Evolutionary conservation across 768 basidiomycete genomes (phyloP), one percentile per base, ranked within the genome.

Genomic region (Naganishia friedmannii): DNA sequence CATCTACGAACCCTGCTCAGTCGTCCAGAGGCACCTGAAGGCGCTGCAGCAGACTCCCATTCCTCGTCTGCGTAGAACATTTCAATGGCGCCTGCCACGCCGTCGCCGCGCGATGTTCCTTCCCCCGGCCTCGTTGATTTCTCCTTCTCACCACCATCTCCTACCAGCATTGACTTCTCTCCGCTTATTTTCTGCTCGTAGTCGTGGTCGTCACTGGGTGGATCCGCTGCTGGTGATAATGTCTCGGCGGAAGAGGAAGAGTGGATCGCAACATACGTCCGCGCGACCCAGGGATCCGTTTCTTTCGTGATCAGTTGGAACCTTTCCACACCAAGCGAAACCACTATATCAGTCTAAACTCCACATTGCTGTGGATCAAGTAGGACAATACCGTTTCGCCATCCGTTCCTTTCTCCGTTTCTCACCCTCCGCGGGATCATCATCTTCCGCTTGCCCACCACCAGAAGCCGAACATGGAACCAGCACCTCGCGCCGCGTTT

Each of bases 291-390:
- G 21, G 67, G 67, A 70, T 80, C 78, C 3, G 63, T 57, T 0
- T 71, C 74, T 58, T 80, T 80, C 12, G 78, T 80, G 37, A 80
- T 31, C 5, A 80, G 66, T 66, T 80, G 79, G 68, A 80, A 80
- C 66, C 70, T 71, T 13, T 7, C 28, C 34, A 37, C 34, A 4
- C 34, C 34, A 37, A 17, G 1, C 19, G 31, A 23, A 7, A 21
- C 45, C 19, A 8, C 26, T 53, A 10, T 5, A 37, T 12, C 34
- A 5, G 34, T 37, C 34, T 5, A 37, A 4, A 37, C 34, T 5
- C 34, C 34, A 12, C 34, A 4, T 37, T 37, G 34, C 12, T 12
- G 12, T 37, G 34, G 34, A 5, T 37, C 34, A 37, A 37, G 34
- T 37, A 37, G 4, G 34, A 37, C 4, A 37, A 4, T 54, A 76